phyloP scores from a whole-genome alignment of 768 basidiomycete genomes.

The Leccinum boreale region DNA sequence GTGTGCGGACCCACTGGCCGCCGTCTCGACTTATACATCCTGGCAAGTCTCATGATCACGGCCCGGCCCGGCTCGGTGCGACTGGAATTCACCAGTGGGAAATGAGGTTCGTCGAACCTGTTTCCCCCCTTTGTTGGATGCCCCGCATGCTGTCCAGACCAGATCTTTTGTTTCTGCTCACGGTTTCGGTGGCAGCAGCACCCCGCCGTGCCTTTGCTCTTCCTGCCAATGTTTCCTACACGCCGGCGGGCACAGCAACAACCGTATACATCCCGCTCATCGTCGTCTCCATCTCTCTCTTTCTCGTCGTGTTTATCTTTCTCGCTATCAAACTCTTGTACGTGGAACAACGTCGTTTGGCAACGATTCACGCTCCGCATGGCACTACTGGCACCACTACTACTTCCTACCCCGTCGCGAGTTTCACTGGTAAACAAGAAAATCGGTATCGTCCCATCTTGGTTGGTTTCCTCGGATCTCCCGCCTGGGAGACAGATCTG shows the following conservation, averaged over 20 bases:
- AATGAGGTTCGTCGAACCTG: neutral
- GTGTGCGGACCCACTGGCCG: neutral
- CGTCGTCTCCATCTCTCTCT: constrained; percentile 9
- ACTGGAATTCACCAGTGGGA: constrained; percentile 17
- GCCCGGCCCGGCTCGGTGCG: neutral
- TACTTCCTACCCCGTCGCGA: neutral
- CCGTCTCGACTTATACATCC: neutral
- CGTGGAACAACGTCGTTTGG: constrained; percentile 28
- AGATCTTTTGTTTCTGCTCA: neutral
- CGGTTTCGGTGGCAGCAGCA: neutral
- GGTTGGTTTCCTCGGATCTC: constrained; percentile 32
- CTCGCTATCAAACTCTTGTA: constrained; percentile 25
- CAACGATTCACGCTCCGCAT: constrained; percentile 21
- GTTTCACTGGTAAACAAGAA: constrained; percentile 2
- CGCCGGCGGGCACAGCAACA: constrained; percentile 1
- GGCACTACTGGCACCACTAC: neutral
- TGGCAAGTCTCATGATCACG: neutral
- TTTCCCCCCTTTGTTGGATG: neutral
- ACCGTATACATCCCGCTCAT: constrained; percentile 10
- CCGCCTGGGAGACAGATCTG: constrained; percentile 28
- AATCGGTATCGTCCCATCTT: constrained; percentile 13
- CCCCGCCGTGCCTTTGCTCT: constrained; percentile 10
- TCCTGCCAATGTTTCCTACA: constrained; percentile 4
- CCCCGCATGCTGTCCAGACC: neutral
- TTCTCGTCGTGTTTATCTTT: constrained; percentile 15